These are phyloP conservation scores for Houttuynia cordata DNA, from an alignment of 164 flowering plant species.

Conservation along the genomic window DNA sequence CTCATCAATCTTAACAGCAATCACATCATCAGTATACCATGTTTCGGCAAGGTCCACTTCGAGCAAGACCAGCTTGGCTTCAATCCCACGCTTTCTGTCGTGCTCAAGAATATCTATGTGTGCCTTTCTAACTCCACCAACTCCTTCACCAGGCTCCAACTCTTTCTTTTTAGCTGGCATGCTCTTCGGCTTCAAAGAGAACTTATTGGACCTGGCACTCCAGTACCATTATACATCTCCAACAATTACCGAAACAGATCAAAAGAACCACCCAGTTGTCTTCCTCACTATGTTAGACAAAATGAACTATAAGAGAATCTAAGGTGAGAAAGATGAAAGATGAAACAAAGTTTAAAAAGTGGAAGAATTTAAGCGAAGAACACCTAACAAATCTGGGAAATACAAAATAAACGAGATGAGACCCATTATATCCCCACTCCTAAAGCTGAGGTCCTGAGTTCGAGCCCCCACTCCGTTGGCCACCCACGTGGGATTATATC, in stretches of 20 bases:
- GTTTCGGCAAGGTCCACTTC: slow-evolving; percentile 75
- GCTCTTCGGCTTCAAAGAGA: slow-evolving; percentile 50
- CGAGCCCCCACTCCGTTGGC: too few species aligned
- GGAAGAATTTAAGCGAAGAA: too few species aligned
- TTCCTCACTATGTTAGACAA: too few species aligned
- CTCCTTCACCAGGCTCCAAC: slow-evolving; percentile 60
- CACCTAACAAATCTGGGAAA: too few species aligned
- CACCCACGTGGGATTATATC: too few species aligned
- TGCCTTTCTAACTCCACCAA: slow-evolving; percentile 69
- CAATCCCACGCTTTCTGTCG: slow-evolving; percentile 79
- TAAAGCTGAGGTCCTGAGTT: too few species aligned
- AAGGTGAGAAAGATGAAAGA: too few species aligned
- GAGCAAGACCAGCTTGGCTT: slow-evolving; percentile 66
- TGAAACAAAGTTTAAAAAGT: too few species aligned
- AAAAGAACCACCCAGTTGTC: too few species aligned
- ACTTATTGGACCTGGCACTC: slow-evolving; percentile 69
- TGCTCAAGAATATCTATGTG: slow-evolving; percentile 84
- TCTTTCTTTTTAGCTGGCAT: slow-evolving; percentile 33
- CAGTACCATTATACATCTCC: slow-evolving; percentile 91
- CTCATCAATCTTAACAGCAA: slow-evolving; percentile 49
- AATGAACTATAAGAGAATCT: too few species aligned
- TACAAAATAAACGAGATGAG: too few species aligned
- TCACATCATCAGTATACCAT: slow-evolving; percentile 77
- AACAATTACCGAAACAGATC: neutral
- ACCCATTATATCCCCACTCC: too few species aligned